A percentile compares a stretch with the other conserved stretches of the same genome.
Conservation (phyloP, 768 basidiomycete genomes). For the Clavulina sp. region DNA sequence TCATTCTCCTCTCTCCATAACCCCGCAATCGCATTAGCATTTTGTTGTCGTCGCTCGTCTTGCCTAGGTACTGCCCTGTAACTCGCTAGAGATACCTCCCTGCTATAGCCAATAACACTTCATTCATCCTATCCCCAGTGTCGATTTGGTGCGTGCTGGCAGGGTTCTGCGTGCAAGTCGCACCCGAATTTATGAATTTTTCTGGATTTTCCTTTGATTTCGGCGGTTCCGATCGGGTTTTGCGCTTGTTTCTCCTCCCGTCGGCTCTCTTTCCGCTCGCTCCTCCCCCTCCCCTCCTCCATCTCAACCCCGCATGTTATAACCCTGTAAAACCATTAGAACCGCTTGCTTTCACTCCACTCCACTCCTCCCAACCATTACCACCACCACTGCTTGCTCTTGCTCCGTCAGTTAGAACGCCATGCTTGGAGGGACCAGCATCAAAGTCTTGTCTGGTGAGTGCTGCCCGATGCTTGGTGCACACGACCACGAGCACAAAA, state of each 20-base stretch:
- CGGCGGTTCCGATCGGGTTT: no score
- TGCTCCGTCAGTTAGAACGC: background rate
- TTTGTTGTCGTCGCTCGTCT: background rate
- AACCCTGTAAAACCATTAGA: background rate
- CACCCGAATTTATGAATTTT: no score
- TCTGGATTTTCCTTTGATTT: no score
- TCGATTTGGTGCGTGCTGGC: no score
- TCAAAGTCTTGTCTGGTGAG: conserved; percentile 43
- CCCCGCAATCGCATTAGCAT: no score
- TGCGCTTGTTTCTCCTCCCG: conserved; percentile 9
- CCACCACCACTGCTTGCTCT: background rate
- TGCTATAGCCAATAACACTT: background rate
- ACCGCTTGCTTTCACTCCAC: background rate
- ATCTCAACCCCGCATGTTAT: background rate
- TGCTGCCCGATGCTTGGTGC: conserved; percentile 9
- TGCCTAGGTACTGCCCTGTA: background rate
- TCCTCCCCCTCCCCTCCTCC: background rate
- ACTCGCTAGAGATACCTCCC: background rate
- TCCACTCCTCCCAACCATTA: background rate
- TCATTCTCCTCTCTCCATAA: no score
- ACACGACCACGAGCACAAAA: conserved; percentile 3
- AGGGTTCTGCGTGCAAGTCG: no score
- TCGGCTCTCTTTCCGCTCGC: conserved; percentile 5
- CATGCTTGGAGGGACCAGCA: conserved; percentile 40
- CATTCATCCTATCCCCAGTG: background rate